These are phyloP conservation scores for Rubus parviflorus DNA, from an alignment of 306 rosid species.

Conservation along the genomic window DNA sequence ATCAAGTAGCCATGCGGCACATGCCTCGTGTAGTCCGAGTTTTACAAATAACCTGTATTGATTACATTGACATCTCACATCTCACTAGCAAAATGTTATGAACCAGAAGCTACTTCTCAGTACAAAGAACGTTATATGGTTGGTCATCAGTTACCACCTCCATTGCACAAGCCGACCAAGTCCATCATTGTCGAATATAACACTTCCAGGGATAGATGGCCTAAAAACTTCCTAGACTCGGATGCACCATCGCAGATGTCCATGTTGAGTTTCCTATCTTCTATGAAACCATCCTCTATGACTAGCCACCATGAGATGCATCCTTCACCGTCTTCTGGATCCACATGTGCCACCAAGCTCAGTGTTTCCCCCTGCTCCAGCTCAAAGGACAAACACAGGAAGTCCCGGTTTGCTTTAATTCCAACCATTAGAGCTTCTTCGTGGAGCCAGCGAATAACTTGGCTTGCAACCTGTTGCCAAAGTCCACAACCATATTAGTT, in stretches of 20 bases:
- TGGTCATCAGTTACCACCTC: slow-evolving; percentile 51
- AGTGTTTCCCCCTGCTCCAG: slow-evolving; percentile 85
- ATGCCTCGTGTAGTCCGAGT: not conserved
- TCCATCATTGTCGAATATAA: slow-evolving; percentile 78
- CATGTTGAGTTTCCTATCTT: slow-evolving; percentile 60
- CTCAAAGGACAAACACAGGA: slow-evolving; percentile 73
- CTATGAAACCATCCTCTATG: slow-evolving; percentile 65
- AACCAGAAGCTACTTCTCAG: not conserved
- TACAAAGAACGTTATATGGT: not conserved
- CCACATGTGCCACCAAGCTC: slow-evolving; percentile 72
- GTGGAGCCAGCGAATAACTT: slow-evolving; percentile 81
- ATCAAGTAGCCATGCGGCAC: not conserved
- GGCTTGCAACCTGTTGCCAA: slow-evolving; percentile 75
- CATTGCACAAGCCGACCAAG: slow-evolving; percentile 69
- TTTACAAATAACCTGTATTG: not conserved
- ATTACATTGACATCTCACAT: not conserved
- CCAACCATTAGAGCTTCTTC: slow-evolving; percentile 82
- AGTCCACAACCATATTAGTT: slow-evolving; percentile 11
- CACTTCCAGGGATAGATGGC: slow-evolving; percentile 76
- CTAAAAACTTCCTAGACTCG: slow-evolving; percentile 69
- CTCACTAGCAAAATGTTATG: not conserved
- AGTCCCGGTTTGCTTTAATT: slow-evolving; percentile 70
- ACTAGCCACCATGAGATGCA: slow-evolving; percentile 93
- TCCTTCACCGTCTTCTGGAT: slow-evolving; percentile 73
- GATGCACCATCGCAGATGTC: slow-evolving; percentile 54